These are phyloP conservation scores for Rhododendron simsii DNA, from an alignment of 148 eudicot genomes.

Conservation along the genomic window DNA sequence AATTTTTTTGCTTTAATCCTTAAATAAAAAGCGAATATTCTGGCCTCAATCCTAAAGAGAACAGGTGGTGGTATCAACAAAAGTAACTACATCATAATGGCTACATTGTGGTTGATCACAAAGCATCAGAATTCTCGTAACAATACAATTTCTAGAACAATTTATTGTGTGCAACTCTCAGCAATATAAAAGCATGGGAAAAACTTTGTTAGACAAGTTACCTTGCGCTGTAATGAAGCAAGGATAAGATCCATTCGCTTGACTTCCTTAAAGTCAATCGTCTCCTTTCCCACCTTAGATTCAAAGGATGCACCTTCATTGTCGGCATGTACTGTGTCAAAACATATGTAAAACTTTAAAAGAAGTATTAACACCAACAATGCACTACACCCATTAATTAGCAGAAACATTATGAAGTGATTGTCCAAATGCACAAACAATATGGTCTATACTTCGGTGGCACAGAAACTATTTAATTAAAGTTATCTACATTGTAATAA, in stretches of 20 bases:
- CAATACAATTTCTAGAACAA: neutral
- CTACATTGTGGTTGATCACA: neutral
- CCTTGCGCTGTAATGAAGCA: slow-evolving; percentile 82
- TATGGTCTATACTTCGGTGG: neutral
- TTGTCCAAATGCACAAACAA: neutral
- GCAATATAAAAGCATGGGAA: neutral
- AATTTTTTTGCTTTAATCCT: no score
- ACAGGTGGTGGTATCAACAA: neutral
- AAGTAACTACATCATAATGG: neutral
- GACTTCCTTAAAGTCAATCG: slow-evolving; percentile 63
- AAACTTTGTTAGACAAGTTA: slow-evolving; percentile 14
- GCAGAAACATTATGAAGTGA: neutral
- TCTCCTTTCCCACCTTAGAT: slow-evolving; percentile 53
- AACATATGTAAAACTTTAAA: slow-evolving; percentile 6
- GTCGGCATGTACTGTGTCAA: slow-evolving; percentile 50
- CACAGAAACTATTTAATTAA: neutral
- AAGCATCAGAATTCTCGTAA: neutral
- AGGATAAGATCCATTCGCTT: slow-evolving; percentile 80
- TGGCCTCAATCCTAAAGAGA: neutral
- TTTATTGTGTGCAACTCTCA: neutral
- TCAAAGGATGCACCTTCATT: slow-evolving; percentile 48
- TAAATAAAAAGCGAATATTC: neutral
- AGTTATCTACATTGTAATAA: neutral
- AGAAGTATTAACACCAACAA: neutral
- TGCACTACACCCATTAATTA: neutral